Evolutionary conservation across 768 basidiomycete species (phyloP), one percentile per base, ranked within the genome.

Genomic region (Kondoa malvinella): DNA sequence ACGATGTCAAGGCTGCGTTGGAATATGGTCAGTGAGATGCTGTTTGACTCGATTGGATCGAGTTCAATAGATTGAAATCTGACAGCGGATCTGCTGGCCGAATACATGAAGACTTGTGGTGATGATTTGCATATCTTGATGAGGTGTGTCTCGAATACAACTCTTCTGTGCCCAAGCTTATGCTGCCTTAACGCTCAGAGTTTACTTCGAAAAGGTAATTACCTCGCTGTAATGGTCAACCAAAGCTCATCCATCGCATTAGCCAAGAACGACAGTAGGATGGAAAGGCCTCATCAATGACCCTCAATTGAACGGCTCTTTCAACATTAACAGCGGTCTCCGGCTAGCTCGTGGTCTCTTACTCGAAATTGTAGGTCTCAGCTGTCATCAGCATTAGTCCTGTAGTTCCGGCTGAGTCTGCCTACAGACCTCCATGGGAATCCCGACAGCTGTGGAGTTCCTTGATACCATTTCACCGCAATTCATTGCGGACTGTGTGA

Each of bases 401-500:
- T n/a, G n/a, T 4, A 59, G 8, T 59, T 4, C 17, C 61, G n/a
- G 16, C 27, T 29, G 3, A 32, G 32, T 59, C 14, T 64, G n/a
- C 21, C 4, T 29, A 56, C 57, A 68, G 67, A 62, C 72, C 17
- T 67, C 71, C 33, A 78, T 96, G 73, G 95, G 95, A 27, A 78
- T 99, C 1, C 94, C 95, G 2, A 85, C 87, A 1, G 95, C 90
- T n/a, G 92, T 92, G 80, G 95, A 99, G 78, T 94, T 99, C 78
- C 81, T 99, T 29, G 80, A 80, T 74, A 77, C 78, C 57, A 79
- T 79, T 69, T 79, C 78, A 26, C 79, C 78, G 1, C 90, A 97
- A 76, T 99, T 89, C 78, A 95, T 89, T 26, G 91, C 94, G 14
- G 95, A 99, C 79, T 80, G 87, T 27, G 87, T 87, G n/a, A n/a